These are phyloP conservation scores for Ramularia collo-cygni DNA, from an alignment of 2,329 filamentous ascomycete genomes.

Conservation along the genomic window DNA sequence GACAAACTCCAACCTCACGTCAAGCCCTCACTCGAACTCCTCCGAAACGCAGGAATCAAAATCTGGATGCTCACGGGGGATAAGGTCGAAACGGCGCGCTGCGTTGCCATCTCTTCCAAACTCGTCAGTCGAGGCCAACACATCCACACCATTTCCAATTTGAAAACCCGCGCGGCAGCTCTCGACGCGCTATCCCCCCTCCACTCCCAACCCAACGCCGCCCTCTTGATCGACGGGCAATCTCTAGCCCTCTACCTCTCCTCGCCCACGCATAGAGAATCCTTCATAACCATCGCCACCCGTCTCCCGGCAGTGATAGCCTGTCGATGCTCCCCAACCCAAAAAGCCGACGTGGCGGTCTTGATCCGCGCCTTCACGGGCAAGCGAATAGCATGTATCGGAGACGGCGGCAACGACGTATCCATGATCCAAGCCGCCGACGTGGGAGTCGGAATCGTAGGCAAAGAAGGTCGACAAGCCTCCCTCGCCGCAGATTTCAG, in stretches of 20 bases:
- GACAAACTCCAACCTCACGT: slow-evolving; percentile 95
- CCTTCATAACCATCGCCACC: slow-evolving; percentile 86
- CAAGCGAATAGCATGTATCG: slow-evolving; percentile 95
- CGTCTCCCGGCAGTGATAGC: slow-evolving; percentile 86
- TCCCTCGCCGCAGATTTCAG: slow-evolving; percentile 94
- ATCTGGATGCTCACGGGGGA: slow-evolving; percentile 99
- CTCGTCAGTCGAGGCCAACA: slow-evolving; percentile 89
- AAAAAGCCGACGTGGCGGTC: slow-evolving; percentile 89
- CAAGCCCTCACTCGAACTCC: slow-evolving; percentile 86
- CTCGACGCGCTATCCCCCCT: slow-evolving; percentile 86
- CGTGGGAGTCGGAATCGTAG: slow-evolving; percentile 94
- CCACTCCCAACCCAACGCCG: slow-evolving; percentile 75
- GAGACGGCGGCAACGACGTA: slow-evolving; percentile 96
- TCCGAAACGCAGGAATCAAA: slow-evolving; percentile 95
- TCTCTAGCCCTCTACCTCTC: slow-evolving; percentile 71
- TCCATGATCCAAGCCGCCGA: slow-evolving; percentile 99
- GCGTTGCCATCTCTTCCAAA: slow-evolving; percentile 91
- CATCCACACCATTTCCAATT: slow-evolving; percentile 74
- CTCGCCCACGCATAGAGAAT: slow-evolving; percentile 63
- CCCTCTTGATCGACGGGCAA: slow-evolving; percentile 90
- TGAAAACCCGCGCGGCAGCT: slow-evolving; percentile 75
- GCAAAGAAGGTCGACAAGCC: slow-evolving; percentile 93
- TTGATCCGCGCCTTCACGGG: slow-evolving; percentile 87
- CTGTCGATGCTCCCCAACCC: slow-evolving; percentile 91
- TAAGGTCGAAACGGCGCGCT: slow-evolving; percentile 95